These are phyloP conservation scores for Fusarium papillatum DNA, from an alignment of 2,329 filamentous ascomycete species.

Conservation along the genomic window DNA sequence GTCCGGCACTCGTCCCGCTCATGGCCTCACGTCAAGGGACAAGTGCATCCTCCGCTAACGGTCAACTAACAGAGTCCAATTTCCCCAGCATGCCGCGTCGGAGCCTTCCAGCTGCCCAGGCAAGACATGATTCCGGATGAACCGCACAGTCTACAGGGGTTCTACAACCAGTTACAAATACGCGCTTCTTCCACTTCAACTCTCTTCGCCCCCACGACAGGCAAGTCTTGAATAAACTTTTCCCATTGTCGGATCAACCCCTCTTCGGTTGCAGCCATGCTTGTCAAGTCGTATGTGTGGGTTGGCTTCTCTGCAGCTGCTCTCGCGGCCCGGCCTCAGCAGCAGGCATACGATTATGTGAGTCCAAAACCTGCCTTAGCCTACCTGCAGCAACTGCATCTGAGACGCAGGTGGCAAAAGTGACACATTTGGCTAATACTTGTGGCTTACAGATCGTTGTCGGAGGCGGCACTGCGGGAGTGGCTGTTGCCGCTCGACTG, in stretches of 20 bases:
- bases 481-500: constrained; percentile 49
- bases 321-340: constrained; percentile 29
- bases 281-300: constrained; percentile 32
- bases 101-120: not conserved
- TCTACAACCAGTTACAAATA: not conserved
- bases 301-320: constrained; percentile 27
- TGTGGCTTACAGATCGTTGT: constrained; percentile 44
- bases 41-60: not conserved
- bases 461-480: constrained; percentile 51
- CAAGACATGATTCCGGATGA: not conserved
- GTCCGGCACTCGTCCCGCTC: not conserved
- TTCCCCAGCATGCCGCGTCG: not conserved
- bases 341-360: constrained; percentile 35
- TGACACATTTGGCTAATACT: constrained; percentile 38
- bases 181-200: not conserved
- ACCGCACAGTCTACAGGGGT: not conserved
- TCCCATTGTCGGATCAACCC: not conserved
- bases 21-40: not conserved
- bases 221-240: not conserved
- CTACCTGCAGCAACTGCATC: not conserved
- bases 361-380: constrained; percentile 17
- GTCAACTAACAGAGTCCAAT: not conserved
- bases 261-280: constrained; percentile 15
- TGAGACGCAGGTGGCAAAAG: not conserved
- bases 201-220: not conserved